Base-by-base conservation (phyloP, 495 filamentous ascomycete genomes). In the Penicillium pulvis region DNA sequence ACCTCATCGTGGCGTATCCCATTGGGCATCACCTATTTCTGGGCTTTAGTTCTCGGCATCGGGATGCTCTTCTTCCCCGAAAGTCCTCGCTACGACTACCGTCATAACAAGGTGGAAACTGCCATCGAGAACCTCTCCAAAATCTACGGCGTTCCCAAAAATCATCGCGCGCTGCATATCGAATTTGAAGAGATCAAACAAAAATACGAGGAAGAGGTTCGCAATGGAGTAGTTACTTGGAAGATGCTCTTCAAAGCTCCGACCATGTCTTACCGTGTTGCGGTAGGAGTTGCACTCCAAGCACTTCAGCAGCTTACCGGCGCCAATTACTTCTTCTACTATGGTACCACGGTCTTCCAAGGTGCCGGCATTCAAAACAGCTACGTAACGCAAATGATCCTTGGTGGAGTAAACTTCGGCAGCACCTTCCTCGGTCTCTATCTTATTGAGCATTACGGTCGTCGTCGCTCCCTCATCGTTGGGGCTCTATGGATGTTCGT, bases 11-110 rank as follows among this genome's bases (percentile, higher is more conserved):
- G 91, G 88, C 79, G 88, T 28, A 89, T 96, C 47, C 83, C 90
- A n/a, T 90, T 89, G 77, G 91, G 88, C 9, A 71, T 94, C 33
- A 85, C 87, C 3, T 88, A 90, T 62, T 68, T 90, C 41, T 92
- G 87, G 82, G 85, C 89, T 10, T 62, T 87, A 20, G 77, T 91
- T 45, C 85, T 94, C 16, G 87, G 85, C 1, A 57, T 74, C 12
- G 88, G 88, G 7, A 89, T 91, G 58, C 70, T 83, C 3, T 79
- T 87, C 64, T 85, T 91, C 57, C 87, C 87, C n/a, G 88, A 90
- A 68, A 88, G 83, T 28, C 88, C 88, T 6, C 85, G 87, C 16
- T 87, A 79, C 62, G 85, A 87, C 39, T 90, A 88, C 70, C 85
- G 85, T 11, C 71, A 76, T 24, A 86, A 86, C 7, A 81, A 80